Percentiles rank a stretch among this genome's conserved stretches.
These are phyloP conservation scores for Hypseocharis bilobata DNA, from an alignment of 441 rosid species.

Conservation along the genomic window DNA sequence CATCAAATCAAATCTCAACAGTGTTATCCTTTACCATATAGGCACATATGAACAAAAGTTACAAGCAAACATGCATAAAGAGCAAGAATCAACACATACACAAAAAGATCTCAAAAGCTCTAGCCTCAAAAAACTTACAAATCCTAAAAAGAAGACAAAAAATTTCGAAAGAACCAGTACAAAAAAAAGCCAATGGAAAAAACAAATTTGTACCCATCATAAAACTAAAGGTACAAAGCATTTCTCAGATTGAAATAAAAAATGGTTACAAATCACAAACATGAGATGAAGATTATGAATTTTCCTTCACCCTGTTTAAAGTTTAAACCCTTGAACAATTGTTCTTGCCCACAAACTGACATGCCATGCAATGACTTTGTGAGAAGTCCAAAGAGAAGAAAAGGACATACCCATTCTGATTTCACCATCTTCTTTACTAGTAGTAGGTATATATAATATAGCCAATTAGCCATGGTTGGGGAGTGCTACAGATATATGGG, in stretches of 20 bases:
- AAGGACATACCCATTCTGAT: conserved; percentile 6
- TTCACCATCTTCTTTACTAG: background rate
- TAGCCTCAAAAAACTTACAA: background rate
- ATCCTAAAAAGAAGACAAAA: background rate
- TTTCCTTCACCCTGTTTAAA: background rate
- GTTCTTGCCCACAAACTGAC: background rate
- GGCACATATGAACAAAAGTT: conserved; percentile 15
- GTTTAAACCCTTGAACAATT: background rate
- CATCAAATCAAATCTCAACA: conserved; percentile 21
- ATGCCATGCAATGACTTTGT: conserved; percentile 1
- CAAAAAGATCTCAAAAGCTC: conserved; percentile 11
- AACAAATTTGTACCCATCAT: background rate
- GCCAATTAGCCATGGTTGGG: background rate
- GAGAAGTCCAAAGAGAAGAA: conserved; percentile 8
- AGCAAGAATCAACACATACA: conserved; percentile 11
- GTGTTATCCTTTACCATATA: conserved; percentile 27
- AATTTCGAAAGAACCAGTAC: background rate
- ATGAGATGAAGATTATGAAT: background rate
- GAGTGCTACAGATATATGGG: background rate
- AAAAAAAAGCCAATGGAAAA: background rate
- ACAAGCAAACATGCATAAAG: conserved; percentile 25
- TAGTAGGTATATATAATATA: background rate
- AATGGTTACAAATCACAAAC: background rate
- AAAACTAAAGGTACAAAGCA: conserved; percentile 1
- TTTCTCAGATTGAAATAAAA: background rate